Evolutionary conservation across 73 alveolate species (phyloP).

Genomic region (Halteria grandinella): DNA sequence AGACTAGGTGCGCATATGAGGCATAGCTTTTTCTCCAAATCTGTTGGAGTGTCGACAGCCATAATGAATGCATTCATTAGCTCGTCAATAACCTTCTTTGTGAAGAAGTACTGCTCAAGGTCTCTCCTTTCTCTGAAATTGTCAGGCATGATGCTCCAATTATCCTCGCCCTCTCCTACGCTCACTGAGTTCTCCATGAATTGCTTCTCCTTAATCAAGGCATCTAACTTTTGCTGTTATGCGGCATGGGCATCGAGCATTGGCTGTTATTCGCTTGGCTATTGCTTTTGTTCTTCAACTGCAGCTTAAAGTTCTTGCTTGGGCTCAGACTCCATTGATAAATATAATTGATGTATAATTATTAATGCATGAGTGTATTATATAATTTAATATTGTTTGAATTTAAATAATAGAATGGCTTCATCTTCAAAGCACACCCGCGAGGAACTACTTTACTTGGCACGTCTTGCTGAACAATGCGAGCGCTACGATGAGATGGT

Average conservation of each 20-base stretch:
- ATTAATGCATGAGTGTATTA: background rate
- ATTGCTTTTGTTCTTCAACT: background rate
- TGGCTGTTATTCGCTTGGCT: background rate
- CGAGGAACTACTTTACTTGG: conserved; percentile 74
- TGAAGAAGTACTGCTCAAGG: conserved; percentile 70
- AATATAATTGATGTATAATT: background rate
- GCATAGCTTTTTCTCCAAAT: conserved; percentile 63
- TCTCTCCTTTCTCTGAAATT: conserved; percentile 71
- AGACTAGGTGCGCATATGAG: conserved; percentile 71
- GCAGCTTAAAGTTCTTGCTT: too few relatives aligned
- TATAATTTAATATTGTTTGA: too few relatives aligned
- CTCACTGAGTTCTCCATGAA: conserved; percentile 57
- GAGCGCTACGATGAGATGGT: conserved; percentile 91
- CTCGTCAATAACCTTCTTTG: conserved; percentile 54
- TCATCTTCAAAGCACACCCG: conserved; percentile 35
- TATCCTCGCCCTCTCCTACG: conserved; percentile 76
- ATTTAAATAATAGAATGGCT: background rate
- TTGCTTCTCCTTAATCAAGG: conserved; percentile 13
- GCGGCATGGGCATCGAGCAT: background rate
- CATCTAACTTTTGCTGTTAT: too few relatives aligned
- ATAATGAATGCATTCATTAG: conserved; percentile 30
- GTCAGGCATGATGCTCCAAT: conserved; percentile 63
- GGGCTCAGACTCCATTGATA: background rate
- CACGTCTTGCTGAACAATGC: conserved; percentile 80
- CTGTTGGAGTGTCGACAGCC: conserved; percentile 48